Conservation (phyloP, 495 filamentous ascomycete genomes). For the Lichina pygmaea region DNA sequence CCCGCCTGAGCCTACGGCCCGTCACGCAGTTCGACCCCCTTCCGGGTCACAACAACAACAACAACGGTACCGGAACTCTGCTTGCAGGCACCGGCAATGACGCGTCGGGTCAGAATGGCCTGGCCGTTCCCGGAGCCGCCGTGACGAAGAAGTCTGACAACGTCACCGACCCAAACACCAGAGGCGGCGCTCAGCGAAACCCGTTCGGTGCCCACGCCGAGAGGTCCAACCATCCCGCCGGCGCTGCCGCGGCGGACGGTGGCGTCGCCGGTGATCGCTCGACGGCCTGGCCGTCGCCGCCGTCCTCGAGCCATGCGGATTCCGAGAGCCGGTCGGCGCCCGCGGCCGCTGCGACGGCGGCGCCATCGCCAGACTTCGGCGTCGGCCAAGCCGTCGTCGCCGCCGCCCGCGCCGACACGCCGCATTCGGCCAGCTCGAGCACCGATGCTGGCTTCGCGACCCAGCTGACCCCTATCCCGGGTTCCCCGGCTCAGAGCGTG, state of each 20-base stretch:
- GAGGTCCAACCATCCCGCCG: neutral
- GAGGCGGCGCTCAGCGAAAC: constrained; percentile 19
- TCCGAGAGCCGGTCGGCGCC: constrained; percentile 9
- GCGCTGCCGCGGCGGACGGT: neutral
- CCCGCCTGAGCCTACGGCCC: constrained; percentile 62
- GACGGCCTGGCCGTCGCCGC: constrained; percentile 2
- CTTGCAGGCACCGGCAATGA: constrained; percentile 6
- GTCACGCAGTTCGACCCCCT: constrained; percentile 64
- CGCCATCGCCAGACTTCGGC: neutral
- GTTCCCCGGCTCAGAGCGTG: constrained; percentile 28
- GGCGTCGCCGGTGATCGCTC: neutral
- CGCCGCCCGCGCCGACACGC: neutral
- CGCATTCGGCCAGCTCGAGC: neutral
- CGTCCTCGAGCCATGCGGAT: constrained; percentile 23
- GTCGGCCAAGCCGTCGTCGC: neutral
- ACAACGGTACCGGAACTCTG: constrained; percentile 15
- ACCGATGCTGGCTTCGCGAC: neutral
- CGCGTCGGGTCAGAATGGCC: neutral
- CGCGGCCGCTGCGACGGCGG: constrained; percentile 8
- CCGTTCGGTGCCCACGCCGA: constrained; percentile 25
- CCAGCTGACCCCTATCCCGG: constrained; percentile 17
- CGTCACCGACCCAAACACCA: constrained; percentile 11
- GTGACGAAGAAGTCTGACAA: neutral
- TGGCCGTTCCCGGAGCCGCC: neutral
- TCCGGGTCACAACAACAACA: constrained; percentile 14